phyloP scores from a whole-genome alignment of 441 rosid species.

The Erodium moschatum region DNA sequence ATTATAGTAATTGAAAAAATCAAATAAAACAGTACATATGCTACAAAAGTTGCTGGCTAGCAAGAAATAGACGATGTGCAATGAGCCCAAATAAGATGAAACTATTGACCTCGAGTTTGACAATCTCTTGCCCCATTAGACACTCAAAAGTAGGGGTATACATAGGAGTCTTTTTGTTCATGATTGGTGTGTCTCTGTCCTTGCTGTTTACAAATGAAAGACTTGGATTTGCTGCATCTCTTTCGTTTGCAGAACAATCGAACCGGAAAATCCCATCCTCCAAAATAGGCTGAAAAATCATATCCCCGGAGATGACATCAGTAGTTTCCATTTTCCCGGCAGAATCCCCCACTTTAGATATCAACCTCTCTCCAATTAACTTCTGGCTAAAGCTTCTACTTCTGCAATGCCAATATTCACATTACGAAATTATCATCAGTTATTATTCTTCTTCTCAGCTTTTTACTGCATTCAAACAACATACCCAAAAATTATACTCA shows the following conservation, averaged over 20 bases:
- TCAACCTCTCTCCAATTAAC: constrained; percentile 12
- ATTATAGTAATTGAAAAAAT: neutral
- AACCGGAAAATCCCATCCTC: constrained; percentile 72
- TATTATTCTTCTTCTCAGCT: neutral
- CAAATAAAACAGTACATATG: constrained; percentile 1
- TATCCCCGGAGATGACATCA: constrained; percentile 32
- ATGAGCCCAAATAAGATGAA: no score
- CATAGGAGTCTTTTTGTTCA: constrained; percentile 34
- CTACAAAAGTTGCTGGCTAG: constrained; percentile 6
- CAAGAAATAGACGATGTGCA: neutral
- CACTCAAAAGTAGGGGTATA: constrained; percentile 42
- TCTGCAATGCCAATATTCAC: constrained; percentile 28
- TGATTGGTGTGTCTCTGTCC: constrained; percentile 48
- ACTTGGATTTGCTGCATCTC: constrained; percentile 55
- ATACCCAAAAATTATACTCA: neutral
- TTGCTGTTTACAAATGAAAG: constrained; percentile 51
- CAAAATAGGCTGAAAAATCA: constrained; percentile 65
- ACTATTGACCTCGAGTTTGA: constrained; percentile 50
- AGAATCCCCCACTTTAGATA: constrained; percentile 35
- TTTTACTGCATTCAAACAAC: constrained; percentile 3
- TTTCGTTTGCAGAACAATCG: constrained; percentile 52
- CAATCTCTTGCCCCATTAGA: constrained; percentile 46
- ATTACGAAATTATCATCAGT: neutral
- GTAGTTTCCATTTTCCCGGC: constrained; percentile 28
- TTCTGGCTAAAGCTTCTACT: constrained; percentile 17